These are phyloP conservation scores for Mortierella sp. DNA, from an alignment of 371 early-diverging fungal genomes.

Conservation along the genomic window DNA sequence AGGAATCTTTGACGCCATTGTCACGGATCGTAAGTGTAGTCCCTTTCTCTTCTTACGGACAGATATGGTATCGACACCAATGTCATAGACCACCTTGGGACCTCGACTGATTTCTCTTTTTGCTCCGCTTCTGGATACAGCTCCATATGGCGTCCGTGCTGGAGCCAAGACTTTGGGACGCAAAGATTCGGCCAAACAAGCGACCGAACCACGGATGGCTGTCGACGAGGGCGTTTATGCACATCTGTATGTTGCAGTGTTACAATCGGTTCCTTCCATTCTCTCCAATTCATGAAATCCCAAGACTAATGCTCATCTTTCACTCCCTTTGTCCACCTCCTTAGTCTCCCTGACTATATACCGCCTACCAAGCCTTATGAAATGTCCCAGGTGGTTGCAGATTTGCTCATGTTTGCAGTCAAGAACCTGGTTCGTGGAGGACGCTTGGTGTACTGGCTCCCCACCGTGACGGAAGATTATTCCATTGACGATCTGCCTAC, in stretches of 20 bases:
- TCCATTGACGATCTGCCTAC: slow-evolving; percentile 81
- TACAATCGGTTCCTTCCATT: too few species aligned
- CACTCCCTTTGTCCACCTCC: not conserved
- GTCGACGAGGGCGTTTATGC: slow-evolving; percentile 72
- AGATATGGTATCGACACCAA: too few species aligned
- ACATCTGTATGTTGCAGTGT: slow-evolving; percentile 63
- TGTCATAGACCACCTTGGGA: not conserved
- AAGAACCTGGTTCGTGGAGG: slow-evolving; percentile 84
- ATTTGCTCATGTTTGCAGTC: slow-evolving; percentile 89
- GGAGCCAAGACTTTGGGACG: slow-evolving; percentile 94
- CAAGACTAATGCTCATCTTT: too few species aligned
- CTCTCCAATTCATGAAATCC: too few species aligned
- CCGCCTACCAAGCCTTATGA: slow-evolving; percentile 95
- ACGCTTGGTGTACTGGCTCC: slow-evolving; percentile 96
- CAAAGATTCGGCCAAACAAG: slow-evolving; percentile 68
- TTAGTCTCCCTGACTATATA: slow-evolving; percentile 73
- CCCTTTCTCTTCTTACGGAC: not conserved
- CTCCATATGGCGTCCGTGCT: slow-evolving; percentile 98
- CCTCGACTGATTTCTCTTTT: not conserved
- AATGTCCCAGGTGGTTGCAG: slow-evolving; percentile 88
- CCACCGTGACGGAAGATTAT: slow-evolving; percentile 90
- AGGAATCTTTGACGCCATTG: slow-evolving; percentile 83
- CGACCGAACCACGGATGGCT: slow-evolving; percentile 59
- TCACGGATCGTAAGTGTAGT: slow-evolving; percentile 68
- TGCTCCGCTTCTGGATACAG: slow-evolving; percentile 51